These are phyloP conservation scores for Saccharomyces pastorianus DNA, from an alignment of 1,139 yeast genomes.

Conservation along the genomic window DNA sequence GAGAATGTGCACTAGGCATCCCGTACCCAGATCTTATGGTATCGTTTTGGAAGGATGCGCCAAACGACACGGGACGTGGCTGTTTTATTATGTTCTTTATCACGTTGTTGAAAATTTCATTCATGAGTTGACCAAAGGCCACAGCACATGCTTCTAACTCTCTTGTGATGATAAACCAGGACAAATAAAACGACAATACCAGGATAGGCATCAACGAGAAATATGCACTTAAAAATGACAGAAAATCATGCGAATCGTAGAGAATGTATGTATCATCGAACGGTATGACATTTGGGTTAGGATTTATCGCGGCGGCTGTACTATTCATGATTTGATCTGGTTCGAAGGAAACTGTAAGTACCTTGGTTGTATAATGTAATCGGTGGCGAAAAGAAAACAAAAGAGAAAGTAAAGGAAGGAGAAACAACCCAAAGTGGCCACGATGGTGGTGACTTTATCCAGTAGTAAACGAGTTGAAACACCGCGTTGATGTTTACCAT, in stretches of 20 bases:
- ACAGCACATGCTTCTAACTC: conserved; percentile 80
- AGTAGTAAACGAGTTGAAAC: not conserved
- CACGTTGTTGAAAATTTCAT: conserved; percentile 65
- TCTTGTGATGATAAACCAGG: conserved; percentile 75
- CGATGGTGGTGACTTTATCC: not conserved
- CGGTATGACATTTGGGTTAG: conserved; percentile 29
- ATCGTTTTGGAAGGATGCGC: conserved; percentile 39
- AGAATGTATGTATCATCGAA: conserved; percentile 64
- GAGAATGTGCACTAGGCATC: conserved; percentile 96
- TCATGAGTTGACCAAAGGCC: conserved; percentile 77
- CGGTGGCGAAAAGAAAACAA: not conserved
- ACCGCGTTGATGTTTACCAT: not conserved
- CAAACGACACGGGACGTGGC: no score
- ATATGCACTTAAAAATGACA: conserved; percentile 43
- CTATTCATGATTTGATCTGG: not conserved
- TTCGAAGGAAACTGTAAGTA: not conserved
- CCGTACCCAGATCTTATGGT: conserved; percentile 61
- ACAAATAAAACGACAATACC: conserved; percentile 67
- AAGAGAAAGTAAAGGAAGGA: not conserved
- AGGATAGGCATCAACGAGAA: conserved; percentile 79
- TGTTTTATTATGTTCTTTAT: conserved; percentile 42
- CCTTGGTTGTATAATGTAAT: not conserved
- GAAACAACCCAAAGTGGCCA: not conserved
- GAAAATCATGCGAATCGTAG: conserved; percentile 47
- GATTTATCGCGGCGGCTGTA: not conserved